Base-by-base conservation (phyloP, 139 green algal species). In the Nannochloris sp. region DNA sequence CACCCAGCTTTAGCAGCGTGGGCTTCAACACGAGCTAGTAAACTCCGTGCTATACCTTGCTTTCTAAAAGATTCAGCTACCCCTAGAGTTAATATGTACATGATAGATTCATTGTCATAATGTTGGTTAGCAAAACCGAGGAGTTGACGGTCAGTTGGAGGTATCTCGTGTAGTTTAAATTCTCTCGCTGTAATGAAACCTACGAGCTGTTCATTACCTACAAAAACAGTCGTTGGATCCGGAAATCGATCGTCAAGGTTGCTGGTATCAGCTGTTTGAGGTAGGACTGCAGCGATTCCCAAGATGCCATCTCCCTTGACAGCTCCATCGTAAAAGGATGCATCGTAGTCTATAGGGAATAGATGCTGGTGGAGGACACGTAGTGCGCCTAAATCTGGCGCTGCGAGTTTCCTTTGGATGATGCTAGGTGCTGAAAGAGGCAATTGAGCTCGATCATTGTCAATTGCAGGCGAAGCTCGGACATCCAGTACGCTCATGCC, bases 11-110 rank as follows among this genome's bases (percentile, higher is more conserved):
- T 34, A 59, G 9, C 12, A 12, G 48, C 48, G 12, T 59, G 30
- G 9, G 9, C 9, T 59, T 9, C 12, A 34, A 59, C 12, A 12
- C 9, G 9, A 10, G 8, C 9, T 12, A 59, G 48, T 36, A 59
- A 36, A 36, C 10, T 19, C 12, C 10, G 8, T 27, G 48, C 48
- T 27, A 59, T 27, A 12, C 48, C 48, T 12, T 59, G 48, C 30
- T 12, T 59, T 9, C 48, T 9, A 59, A 9, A 59, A 9, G 8
- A 9, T 36, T 59, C 30, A 27, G 31, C 9, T 19, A 83, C 77
- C 0, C 77, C 77, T 23, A 83, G 64, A n/a, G 77, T 83, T 38
- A 83, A 42, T 30, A 83, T 76, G 68, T 83, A 83, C 35, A 76
- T 42, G 10, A 45, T 35, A 24, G 37, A 4, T 15, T 71, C 42